A percentile compares a stretch with the other conserved stretches of the same genome.
Evolutionary conservation across 305 asterid genomes (phyloP).

Genomic region (Fraxinus sp.): DNA sequence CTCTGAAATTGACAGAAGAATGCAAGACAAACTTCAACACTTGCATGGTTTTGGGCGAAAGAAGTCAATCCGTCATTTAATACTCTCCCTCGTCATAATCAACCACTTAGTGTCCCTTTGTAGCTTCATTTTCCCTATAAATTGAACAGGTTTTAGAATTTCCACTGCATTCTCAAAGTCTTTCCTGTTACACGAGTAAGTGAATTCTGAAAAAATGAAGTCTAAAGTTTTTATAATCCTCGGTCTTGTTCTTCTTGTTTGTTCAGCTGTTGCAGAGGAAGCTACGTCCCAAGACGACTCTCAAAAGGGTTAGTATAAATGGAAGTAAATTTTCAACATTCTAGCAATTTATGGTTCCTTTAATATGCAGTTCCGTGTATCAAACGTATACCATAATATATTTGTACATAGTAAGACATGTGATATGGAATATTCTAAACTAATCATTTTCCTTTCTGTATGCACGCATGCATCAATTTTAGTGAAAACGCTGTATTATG

Average conservation of each 20-base stretch:
- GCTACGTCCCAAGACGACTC: neutral
- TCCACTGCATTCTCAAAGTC: neutral
- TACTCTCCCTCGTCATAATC: neutral
- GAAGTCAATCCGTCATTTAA: neutral
- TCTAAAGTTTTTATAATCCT: slow-evolving; percentile 24
- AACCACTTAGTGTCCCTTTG: neutral
- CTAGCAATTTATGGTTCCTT: too few species aligned
- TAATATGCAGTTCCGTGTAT: too few species aligned
- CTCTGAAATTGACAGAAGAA: neutral
- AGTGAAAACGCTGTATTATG: neutral
- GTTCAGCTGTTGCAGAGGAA: slow-evolving; percentile 29
- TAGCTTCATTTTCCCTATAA: slow-evolving; percentile 23
- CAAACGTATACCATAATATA: too few species aligned
- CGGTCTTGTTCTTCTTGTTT: slow-evolving; percentile 28
- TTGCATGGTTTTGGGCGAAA: slow-evolving; percentile 1
- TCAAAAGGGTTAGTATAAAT: neutral
- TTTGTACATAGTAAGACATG: too few species aligned
- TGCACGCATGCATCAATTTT: neutral
- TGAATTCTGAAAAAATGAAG: slow-evolving; percentile 19
- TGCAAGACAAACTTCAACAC: slow-evolving; percentile 21
- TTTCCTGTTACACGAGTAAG: neutral
- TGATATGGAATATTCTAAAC: neutral
- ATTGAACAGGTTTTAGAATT: neutral
- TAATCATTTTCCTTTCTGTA: neutral
- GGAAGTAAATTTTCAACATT: neutral